Evolutionary conservation across 2,329 filamentous ascomycete species (phyloP), one percentile per base, ranked within the genome.

Genomic region (Aspergillus amoenus): DNA sequence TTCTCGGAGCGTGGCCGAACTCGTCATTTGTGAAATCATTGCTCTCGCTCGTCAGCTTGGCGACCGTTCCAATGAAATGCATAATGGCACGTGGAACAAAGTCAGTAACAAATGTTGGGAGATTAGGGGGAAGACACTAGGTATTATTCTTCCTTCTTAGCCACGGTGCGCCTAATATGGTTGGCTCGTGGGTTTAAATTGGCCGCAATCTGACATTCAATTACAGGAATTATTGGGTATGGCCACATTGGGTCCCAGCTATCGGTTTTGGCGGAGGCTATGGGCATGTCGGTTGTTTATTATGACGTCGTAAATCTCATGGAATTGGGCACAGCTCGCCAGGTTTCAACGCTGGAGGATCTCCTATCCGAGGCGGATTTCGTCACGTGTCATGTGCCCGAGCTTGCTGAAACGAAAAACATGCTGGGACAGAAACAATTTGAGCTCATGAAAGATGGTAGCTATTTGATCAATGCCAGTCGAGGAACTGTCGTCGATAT

Each of bases 211-310:
- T 66, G 39, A 67, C 65, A 30, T 44, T 30, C 40, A 3, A 8
- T 27, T n/a, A 13, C 52, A 88, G 86, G 90, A 61, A 97, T 99
- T 69, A 87, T 99, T 64, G 94, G 94, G 30, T 99, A 99, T 71
- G 94, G 94, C 61, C 94, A 99, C 73, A 97, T 99, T 72, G 94
- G 94, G 61, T 93, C 91, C 51, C 94, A 99, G 76, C 80, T 99
- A 62, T 97, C 93, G 0, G 94, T 99, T 42, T 81, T 99, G 62
- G 93, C 94, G 27, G 94, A 99, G 77, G 87, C 93, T 22, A 96
- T 99, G 92, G 94, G 94, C 49, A 97, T 99, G 93, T 87, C 84
- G 15, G 94, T 99, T 69, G 93, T 97, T 68, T 99, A 97, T 82
- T 97, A 95, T 76, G 94, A 99, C 75, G 87, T 96, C 6, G 78